Conservation (phyloP, 345 rosid species). For the Citrus hindsii region DNA sequence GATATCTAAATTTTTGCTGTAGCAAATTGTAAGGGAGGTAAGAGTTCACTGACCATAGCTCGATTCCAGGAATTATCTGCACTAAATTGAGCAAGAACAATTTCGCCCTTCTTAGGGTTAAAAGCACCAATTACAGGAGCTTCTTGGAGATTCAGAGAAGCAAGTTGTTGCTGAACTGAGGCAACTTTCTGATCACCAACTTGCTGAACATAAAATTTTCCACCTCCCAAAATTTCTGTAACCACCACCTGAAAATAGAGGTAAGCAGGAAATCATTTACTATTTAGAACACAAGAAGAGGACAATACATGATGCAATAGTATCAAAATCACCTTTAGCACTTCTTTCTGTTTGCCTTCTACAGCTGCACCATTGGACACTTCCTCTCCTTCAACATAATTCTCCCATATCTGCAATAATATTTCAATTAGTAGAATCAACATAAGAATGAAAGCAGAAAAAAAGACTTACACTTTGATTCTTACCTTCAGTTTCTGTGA, state of each 20-base stretch:
- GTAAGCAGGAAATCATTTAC: constrained; percentile 1
- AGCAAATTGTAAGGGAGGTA: neutral
- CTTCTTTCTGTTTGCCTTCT: constrained; percentile 88
- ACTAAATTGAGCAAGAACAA: constrained; percentile 93
- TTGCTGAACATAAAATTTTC: constrained; percentile 82
- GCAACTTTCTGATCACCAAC: constrained; percentile 78
- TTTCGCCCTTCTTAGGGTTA: constrained; percentile 84
- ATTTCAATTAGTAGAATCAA: constrained; percentile 1
- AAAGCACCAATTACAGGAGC: constrained; percentile 85
- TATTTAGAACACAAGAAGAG: neutral
- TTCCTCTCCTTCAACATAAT: constrained; percentile 97
- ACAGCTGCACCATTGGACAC: constrained; percentile 56
- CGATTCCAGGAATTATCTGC: constrained; percentile 98
- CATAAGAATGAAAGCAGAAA: neutral
- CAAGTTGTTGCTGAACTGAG: constrained; percentile 78
- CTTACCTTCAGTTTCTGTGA: constrained; percentile 83
- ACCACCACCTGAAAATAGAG: constrained; percentile 65
- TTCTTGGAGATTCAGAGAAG: constrained; percentile 64
- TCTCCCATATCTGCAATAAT: constrained; percentile 82
- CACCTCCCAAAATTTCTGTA: constrained; percentile 91
- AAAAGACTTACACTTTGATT: neutral
- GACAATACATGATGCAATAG: neutral
- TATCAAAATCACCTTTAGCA: constrained; percentile 53
- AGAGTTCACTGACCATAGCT: constrained; percentile 65
- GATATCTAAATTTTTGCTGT: neutral